Conservation (phyloP, 2,329 filamentous ascomycete species). For the Xenoacremonium recifei region DNA sequence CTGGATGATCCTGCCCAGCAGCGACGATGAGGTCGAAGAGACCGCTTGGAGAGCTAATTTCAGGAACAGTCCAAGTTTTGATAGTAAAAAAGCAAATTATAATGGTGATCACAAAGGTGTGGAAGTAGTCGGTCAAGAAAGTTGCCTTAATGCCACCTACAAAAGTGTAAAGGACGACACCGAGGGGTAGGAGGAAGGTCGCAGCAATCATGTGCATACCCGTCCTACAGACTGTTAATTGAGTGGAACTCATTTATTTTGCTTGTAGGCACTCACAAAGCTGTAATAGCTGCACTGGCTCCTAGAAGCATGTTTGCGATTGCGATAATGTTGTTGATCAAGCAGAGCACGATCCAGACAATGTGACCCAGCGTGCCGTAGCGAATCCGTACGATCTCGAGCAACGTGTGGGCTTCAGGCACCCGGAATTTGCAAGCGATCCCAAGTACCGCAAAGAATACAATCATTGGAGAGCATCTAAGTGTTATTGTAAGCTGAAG, state of each 20-base stretch:
- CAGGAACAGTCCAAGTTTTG: conserved; percentile 72
- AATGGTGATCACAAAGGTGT: conserved; percentile 76
- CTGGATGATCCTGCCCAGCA: conserved; percentile 66
- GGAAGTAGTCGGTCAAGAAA: conserved; percentile 80
- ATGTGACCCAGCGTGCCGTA: conserved; percentile 71
- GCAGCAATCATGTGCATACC: conserved; percentile 65
- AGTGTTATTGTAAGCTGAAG: too few species aligned
- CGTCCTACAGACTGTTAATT: too few species aligned
- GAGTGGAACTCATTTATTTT: neutral
- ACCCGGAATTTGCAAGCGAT: conserved; percentile 84
- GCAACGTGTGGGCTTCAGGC: conserved; percentile 60
- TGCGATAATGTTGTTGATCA: conserved; percentile 82
- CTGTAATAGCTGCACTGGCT: conserved; percentile 57
- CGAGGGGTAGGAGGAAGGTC: conserved; percentile 77
- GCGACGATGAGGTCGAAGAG: conserved; percentile 75
- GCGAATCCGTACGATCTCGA: neutral
- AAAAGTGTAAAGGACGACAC: conserved; percentile 68
- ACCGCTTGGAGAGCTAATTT: conserved; percentile 69
- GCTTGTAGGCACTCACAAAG: conserved; percentile 24
- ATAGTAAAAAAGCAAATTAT: conserved; percentile 84
- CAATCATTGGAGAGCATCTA: too few species aligned
- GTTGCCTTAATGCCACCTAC: conserved; percentile 80
- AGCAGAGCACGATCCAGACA: conserved; percentile 76
- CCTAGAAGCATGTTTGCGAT: conserved; percentile 86
- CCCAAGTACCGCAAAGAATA: conserved; percentile 83